Percentiles rank a stretch among this genome's conserved stretches.
These are phyloP conservation scores for Trichoderma lentiforme DNA, from an alignment of 2,329 filamentous ascomycete genomes.

Conservation along the genomic window DNA sequence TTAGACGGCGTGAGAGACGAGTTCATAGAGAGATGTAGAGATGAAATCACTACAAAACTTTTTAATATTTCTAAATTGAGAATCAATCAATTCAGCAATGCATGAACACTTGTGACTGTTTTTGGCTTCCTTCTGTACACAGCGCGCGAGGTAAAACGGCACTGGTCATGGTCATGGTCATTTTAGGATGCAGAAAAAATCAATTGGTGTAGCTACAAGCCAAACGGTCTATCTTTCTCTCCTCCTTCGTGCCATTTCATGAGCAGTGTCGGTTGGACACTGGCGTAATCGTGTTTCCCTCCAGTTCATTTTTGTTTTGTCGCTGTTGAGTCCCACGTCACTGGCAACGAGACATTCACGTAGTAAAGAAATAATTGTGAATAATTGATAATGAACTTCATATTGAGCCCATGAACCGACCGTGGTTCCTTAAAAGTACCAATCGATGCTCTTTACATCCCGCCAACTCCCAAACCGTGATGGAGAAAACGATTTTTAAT, in stretches of 20 bases:
- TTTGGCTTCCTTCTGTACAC: background rate
- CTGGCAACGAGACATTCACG: constrained; percentile 18
- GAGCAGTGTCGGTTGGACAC: background rate
- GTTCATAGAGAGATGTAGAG: constrained; percentile 39
- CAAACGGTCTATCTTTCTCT: constrained; percentile 4
- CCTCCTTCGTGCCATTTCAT: constrained; percentile 5
- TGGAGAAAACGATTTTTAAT: constrained; percentile 40
- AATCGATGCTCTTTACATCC: constrained; percentile 48
- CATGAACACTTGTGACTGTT: background rate
- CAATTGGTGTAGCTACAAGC: constrained; percentile 14
- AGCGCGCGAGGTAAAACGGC: background rate
- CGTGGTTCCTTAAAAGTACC: constrained; percentile 40
- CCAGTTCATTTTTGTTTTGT: background rate
- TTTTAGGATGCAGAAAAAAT: background rate
- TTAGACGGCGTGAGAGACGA: constrained; percentile 37
- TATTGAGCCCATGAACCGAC: constrained; percentile 43
- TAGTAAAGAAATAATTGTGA: constrained; percentile 16
- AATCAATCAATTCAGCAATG: background rate
- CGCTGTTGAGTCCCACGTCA: constrained; percentile 11
- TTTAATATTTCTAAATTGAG: background rate
- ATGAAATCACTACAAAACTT: constrained; percentile 32
- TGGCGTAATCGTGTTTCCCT: constrained; percentile 2
- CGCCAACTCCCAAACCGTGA: constrained; percentile 47
- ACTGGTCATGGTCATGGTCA: background rate
- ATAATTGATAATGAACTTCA: constrained; percentile 37